Evolutionary conservation across 495 filamentous ascomycete genomes (phyloP), one percentile per base, ranked within the genome.

Genomic region (Neurospora sp.): DNA sequence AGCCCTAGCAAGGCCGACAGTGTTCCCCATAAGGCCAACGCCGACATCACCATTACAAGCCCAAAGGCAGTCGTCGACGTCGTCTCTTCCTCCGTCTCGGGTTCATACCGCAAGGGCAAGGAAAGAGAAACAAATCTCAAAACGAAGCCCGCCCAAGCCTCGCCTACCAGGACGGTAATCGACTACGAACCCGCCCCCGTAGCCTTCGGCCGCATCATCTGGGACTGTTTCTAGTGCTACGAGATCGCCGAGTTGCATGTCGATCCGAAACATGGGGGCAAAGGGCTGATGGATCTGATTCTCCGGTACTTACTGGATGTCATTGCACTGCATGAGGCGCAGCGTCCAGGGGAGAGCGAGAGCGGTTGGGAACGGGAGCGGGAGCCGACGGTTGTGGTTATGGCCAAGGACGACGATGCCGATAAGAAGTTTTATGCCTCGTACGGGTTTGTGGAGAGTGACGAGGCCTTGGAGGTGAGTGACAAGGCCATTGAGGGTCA

Each of bases 191-290:
- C 39, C 31, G 62, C 72, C 62, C 71, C 76, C 27, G 82, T 87
- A 1, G 87, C 77, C 3, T 88, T 89, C 86, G 87, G 85, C 72
- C 83, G 87, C 27, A 80, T 88, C 5, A 80, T 87, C 71, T 83
- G 85, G 31, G 87, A 89, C 76, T 86, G 86, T 11, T 84, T 81
- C n/a, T 86, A 85, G 81, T 87, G 87, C 72, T 88, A 87, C 72
- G 80, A 84, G 12, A 79, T 89, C 71, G 83, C 83, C n/a, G 87
- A 89, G 23, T 4, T 66, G 27, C 27, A 66, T 66, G 54, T 9
- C 27, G 54, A 31, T 35, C 6, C 31, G 12, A 2, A 14, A 37
- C 6, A 66, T 35, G 14, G 14, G 27, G 54, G 27, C 31, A 31
- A 66, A 35, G 27, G 27, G 27, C 54, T 66, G 54, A 18, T 8